These are phyloP conservation scores for Xerocomellus chrysenteron DNA, from an alignment of 768 basidiomycete genomes.

Conservation along the genomic window DNA sequence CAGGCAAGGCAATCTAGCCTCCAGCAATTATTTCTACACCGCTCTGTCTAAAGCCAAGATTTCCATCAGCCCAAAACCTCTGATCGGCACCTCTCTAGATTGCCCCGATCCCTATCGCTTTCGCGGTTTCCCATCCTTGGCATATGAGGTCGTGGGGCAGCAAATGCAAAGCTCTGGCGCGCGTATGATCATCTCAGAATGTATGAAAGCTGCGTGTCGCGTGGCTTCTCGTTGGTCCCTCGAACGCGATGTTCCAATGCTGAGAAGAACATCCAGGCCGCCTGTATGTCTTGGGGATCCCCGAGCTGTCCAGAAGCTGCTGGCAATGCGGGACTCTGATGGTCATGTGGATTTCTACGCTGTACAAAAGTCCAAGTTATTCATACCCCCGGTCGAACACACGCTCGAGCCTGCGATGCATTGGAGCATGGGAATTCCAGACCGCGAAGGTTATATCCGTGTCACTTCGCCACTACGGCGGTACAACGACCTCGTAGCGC, in stretches of 20 bases:
- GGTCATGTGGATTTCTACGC: conserved; percentile 44
- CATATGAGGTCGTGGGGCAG: conserved; percentile 42
- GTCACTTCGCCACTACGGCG: conserved; percentile 88
- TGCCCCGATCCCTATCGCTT: conserved; percentile 31
- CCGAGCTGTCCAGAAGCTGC: conserved; percentile 41
- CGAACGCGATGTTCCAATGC: conserved; percentile 57
- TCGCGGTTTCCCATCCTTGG: conserved; percentile 51
- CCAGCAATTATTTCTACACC: conserved; percentile 26
- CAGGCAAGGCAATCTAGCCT: conserved; percentile 21
- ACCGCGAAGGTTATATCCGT: conserved; percentile 77
- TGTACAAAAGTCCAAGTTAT: conserved; percentile 34
- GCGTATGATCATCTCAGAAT: conserved; percentile 65
- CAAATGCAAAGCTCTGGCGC: conserved; percentile 39
- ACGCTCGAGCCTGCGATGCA: conserved; percentile 61
- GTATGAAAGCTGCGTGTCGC: conserved; percentile 79
- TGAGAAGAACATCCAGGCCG: conserved; percentile 53
- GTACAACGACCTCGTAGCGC: conserved; percentile 74
- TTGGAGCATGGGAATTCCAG: conserved; percentile 63
- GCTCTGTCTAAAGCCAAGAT: conserved; percentile 30
- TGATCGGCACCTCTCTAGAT: conserved; percentile 31
- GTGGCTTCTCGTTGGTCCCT: conserved; percentile 69
- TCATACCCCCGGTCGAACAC: conserved; percentile 41
- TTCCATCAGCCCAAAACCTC: conserved; percentile 27
- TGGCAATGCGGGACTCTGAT: conserved; percentile 45
- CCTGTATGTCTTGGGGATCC: conserved; percentile 32